A percentile compares a stretch with the other conserved stretches of the same genome.
These are phyloP conservation scores for Phytophthora sp. DNA, from an alignment of 352 stramenopile species.

Conservation along the genomic window DNA sequence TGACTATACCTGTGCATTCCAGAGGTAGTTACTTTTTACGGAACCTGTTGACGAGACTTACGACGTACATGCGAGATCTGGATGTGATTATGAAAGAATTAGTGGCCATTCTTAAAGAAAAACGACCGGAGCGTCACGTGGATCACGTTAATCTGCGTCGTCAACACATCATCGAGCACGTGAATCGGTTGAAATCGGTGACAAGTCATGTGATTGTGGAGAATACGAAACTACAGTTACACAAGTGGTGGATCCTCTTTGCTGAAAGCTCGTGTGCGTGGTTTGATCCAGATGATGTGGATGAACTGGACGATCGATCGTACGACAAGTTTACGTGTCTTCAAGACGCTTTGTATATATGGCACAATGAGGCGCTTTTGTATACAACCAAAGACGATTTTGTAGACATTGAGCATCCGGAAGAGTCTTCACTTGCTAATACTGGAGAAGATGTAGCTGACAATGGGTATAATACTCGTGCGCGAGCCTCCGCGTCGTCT, in stretches of 20 bases:
- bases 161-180: slow-evolving; percentile 42
- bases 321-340: slow-evolving; percentile 88
- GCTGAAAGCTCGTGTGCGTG: slow-evolving; percentile 64
- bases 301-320: slow-evolving; percentile 52
- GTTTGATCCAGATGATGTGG: slow-evolving; percentile 61
- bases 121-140: slow-evolving; percentile 15
- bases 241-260: slow-evolving; percentile 83
- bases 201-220: slow-evolving; percentile 51
- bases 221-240: slow-evolving; percentile 74
- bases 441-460: not conserved
- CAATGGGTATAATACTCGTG: slow-evolving; percentile 16
- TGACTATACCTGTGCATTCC: not conserved
- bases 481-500: not conserved
- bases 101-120: slow-evolving; percentile 25
- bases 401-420: slow-evolving; percentile 16
- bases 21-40: slow-evolving; percentile 42
- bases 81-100: slow-evolving; percentile 33
- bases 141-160: slow-evolving; percentile 21
- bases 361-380: slow-evolving; percentile 63
- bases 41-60: slow-evolving; percentile 34
- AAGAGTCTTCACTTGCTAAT: slow-evolving; percentile 12
- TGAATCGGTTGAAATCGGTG: slow-evolving; percentile 67
- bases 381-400: slow-evolving; percentile 72
- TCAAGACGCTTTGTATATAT: slow-evolving; percentile 76
- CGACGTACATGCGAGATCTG: slow-evolving; percentile 33